Evolutionary conservation across 78 protist species (phyloP).

Genomic region (Dictyostelium purpureum): DNA sequence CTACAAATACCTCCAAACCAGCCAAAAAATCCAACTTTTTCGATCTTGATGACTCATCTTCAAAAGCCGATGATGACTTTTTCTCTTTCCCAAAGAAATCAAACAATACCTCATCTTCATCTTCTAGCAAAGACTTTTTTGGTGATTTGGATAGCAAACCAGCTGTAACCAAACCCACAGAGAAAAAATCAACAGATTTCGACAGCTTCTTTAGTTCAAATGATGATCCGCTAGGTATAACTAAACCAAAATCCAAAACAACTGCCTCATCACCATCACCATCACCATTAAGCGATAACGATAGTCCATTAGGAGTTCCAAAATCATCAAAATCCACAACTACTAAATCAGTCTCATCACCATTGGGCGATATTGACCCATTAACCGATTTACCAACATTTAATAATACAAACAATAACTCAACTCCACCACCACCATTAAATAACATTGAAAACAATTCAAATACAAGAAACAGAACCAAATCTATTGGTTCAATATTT

Average conservation of each 20-base stretch:
- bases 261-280: background rate
- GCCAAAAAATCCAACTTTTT: constrained; percentile 16
- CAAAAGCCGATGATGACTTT: constrained; percentile 14
- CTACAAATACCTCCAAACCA: background rate
- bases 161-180: background rate
- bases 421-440: constrained; percentile 28
- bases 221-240: background rate
- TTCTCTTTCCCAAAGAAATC: background rate
- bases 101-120: background rate
- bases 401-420: background rate
- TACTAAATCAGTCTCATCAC: background rate
- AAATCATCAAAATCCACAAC: background rate
- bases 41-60: constrained; percentile 24
- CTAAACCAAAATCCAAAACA: background rate
- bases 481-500: constrained; percentile 54
- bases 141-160: background rate
- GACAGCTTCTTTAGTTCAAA: background rate
- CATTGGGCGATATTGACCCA: background rate
- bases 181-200: constrained; percentile 26
- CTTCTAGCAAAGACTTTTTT: background rate
- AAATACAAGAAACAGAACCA: background rate
- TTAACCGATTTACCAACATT: constrained; percentile 13
- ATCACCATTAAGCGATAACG: background rate
- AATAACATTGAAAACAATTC: background rate
- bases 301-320: constrained; percentile 10